A percentile compares a stretch with the other conserved stretches of the same genome.
Evolutionary conservation across 1,284 basidiomycete genomes (phyloP).

Genomic region (Trichosporon inkin): DNA sequence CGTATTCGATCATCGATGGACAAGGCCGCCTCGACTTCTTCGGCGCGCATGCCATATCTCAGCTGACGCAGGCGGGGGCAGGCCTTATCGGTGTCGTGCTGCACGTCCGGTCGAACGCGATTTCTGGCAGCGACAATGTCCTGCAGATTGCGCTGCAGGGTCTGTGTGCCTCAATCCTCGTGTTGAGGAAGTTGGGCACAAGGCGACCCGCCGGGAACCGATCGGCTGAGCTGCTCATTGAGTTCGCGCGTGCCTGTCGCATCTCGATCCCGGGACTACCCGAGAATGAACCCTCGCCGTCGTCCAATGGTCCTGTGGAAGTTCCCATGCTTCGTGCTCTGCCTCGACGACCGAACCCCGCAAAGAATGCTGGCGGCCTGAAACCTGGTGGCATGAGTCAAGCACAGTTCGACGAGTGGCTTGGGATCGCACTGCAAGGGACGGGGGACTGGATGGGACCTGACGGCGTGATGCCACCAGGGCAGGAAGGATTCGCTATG

Average conservation of each 20-base stretch:
- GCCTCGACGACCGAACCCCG: conserved; percentile 21
- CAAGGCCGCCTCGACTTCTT: conserved; percentile 35
- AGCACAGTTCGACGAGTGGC: conserved; percentile 31
- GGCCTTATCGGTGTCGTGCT: conserved; percentile 38
- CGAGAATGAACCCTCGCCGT: conserved; percentile 14
- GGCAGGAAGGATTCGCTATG: conserved; percentile 11
- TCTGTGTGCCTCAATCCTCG: conserved; percentile 29
- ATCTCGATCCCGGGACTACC: conserved; percentile 26
- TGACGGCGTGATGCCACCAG: conserved; percentile 9
- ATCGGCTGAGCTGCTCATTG: conserved; percentile 31
- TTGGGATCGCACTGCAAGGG: conserved; percentile 28
- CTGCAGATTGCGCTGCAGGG: conserved; percentile 32
- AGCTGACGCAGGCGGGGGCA: conserved; percentile 36
- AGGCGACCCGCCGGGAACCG: conserved; percentile 35
- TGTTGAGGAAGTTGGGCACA: conserved; percentile 28
- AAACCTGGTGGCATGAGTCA: conserved; percentile 14
- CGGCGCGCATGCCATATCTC: conserved; percentile 38
- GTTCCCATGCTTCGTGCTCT: conserved; percentile 37
- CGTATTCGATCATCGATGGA: conserved; percentile 34
- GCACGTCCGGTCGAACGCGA: conserved; percentile 25
- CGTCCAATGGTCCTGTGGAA: conserved; percentile 21
- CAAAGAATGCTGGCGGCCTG: not conserved
- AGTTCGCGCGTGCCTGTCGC: conserved; percentile 33
- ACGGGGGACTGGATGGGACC: conserved; percentile 23
- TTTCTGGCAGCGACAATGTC: conserved; percentile 20